A percentile compares a stretch with the other conserved stretches of the same genome.
These are phyloP conservation scores for Rubus idaeus DNA, from an alignment of 306 rosid genomes.

Conservation along the genomic window DNA sequence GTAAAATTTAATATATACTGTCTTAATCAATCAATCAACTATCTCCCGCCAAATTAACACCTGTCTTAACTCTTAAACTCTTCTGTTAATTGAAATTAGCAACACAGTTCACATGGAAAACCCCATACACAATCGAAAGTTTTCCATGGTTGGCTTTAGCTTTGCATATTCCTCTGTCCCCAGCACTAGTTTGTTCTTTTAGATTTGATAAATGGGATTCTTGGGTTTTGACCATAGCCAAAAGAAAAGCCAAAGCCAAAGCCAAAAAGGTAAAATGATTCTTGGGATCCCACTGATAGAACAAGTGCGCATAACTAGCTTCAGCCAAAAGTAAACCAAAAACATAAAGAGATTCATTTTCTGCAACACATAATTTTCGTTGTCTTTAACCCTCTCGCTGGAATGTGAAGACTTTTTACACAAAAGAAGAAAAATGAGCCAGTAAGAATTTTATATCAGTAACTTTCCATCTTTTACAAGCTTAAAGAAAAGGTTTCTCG, in stretches of 20 bases:
- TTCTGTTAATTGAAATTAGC: background rate
- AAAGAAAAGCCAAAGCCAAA: constrained; percentile 8
- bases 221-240: constrained; percentile 6
- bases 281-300: background rate
- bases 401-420: background rate
- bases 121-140: background rate
- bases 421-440: background rate
- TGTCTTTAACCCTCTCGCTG: background rate
- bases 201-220: constrained; percentile 3
- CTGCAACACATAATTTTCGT: background rate
- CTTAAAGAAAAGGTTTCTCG: background rate
- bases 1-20: background rate
- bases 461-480: background rate
- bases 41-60: background rate
- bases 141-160: background rate
- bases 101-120: background rate
- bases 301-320: background rate
- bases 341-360: background rate
- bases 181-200: constrained; percentile 7
- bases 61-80: background rate
- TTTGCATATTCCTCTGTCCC: constrained; percentile 17
- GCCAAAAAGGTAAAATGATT: background rate
- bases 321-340: background rate
- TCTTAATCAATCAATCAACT: background rate
- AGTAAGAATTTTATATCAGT: background rate